Conservation (phyloP, 179 eudicot genomes). For the Camellia oleifera region DNA sequence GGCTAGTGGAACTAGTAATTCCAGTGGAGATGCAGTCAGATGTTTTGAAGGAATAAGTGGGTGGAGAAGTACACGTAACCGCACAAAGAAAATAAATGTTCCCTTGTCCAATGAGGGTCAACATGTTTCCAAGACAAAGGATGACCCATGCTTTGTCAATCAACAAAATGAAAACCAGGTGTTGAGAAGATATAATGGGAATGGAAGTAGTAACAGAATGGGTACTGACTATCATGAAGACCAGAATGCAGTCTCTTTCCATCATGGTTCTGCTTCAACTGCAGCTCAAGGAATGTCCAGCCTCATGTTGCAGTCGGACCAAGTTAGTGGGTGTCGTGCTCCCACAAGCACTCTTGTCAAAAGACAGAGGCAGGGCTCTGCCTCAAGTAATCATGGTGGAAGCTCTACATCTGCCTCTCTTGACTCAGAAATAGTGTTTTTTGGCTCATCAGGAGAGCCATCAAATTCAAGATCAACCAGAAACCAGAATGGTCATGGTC, state of each 20-base stretch:
- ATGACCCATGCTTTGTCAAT: constrained; percentile 9
- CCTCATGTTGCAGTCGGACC: constrained; percentile 20
- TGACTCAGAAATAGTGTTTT: constrained; percentile 36
- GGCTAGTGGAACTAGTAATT: constrained; percentile 18
- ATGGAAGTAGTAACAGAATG: constrained; percentile 10
- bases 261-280: constrained; percentile 21
- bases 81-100: constrained; percentile 18
- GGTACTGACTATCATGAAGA: constrained; percentile 6
- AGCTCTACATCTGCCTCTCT: constrained; percentile 26
- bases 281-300: constrained; percentile 21
- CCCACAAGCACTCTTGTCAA: constrained; percentile 30
- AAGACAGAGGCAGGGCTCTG: constrained; percentile 46
- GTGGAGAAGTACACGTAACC: constrained; percentile 45
- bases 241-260: constrained; percentile 10
- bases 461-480: constrained; percentile 37
- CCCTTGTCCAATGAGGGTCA: constrained; percentile 18
- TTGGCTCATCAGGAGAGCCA: constrained; percentile 46
- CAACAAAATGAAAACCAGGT: constrained; percentile 13
- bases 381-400: constrained; percentile 32
- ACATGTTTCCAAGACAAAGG: constrained; percentile 8
- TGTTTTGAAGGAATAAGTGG: constrained; percentile 28
- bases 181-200: constrained; percentile 19
- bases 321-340: constrained; percentile 13
- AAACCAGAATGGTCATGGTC: constrained; percentile 21
- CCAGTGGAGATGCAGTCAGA: constrained; percentile 20